phyloP scores from a whole-genome alignment of 2,329 filamentous ascomycete genomes.

The Scytalidium sp. region DNA sequence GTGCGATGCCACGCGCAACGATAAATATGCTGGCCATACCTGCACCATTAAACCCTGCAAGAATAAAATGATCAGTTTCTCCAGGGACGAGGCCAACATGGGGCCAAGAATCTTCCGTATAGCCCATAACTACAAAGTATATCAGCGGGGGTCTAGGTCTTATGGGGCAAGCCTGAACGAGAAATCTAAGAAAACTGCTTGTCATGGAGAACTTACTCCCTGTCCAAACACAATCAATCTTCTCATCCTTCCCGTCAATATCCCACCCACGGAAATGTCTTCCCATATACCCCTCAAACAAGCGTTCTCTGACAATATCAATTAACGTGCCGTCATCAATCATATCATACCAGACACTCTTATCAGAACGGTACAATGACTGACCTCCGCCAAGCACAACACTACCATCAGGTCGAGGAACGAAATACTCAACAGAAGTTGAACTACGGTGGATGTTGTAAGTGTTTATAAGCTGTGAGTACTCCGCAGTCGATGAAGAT shows the following conservation, averaged over 20 bases:
- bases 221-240: conserved; percentile 25
- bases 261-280: conserved; percentile 47
- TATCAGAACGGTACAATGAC: conserved; percentile 25
- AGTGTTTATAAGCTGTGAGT: conserved; percentile 16
- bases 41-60: conserved; percentile 47
- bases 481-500: conserved; percentile 2
- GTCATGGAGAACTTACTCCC: conserved; percentile 12
- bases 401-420: conserved; percentile 24
- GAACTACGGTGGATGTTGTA: conserved; percentile 12
- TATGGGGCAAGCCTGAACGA: no score
- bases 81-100: conserved; percentile 41
- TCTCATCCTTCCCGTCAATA: conserved; percentile 33
- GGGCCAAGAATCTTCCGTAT: conserved; percentile 36
- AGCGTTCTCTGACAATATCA: conserved; percentile 37
- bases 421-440: conserved; percentile 20
- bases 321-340: conserved; percentile 44
- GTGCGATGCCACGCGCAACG: conserved; percentile 35
- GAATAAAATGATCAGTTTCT: conserved; percentile 35
- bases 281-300: conserved; percentile 46
- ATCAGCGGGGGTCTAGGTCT: neutral
- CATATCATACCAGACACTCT: conserved; percentile 41
- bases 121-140: conserved; percentile 34
- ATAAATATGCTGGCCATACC: conserved; percentile 47
- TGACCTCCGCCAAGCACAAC: conserved; percentile 38
- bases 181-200: no score